A percentile compares a stretch with the other conserved stretches of the same genome.
Conservation (phyloP, 164 flowering plant species). For the Annona cherimola region DNA sequence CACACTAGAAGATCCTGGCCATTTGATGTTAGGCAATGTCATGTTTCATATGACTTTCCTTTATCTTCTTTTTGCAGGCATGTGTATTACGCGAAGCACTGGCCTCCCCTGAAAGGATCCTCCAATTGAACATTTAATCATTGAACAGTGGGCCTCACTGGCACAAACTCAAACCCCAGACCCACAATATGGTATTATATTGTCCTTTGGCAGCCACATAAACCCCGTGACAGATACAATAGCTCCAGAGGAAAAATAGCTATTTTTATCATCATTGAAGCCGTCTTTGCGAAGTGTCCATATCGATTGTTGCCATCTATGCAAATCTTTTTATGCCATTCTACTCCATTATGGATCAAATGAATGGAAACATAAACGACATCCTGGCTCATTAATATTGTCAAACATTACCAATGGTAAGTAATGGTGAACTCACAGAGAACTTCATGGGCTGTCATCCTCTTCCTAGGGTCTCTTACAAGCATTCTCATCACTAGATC, state of each 20-base stretch:
- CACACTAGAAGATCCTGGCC: not conserved
- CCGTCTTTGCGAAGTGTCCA: too few relatives aligned
- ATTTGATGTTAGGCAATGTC: not conserved
- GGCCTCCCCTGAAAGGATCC: not conserved
- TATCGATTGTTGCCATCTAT: too few relatives aligned
- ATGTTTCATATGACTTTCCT: not conserved
- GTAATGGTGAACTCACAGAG: slow-evolving; percentile 46
- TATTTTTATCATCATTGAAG: too few relatives aligned
- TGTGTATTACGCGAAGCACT: not conserved
- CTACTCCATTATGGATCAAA: not conserved
- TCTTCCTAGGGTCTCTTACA: slow-evolving; percentile 54
- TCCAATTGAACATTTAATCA: not conserved
- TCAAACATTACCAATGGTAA: not conserved
- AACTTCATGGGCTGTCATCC: slow-evolving; percentile 78
- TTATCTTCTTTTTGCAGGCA: not conserved
- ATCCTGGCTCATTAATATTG: not conserved
- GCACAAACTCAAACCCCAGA: not conserved
- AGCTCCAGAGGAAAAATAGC: not conserved
- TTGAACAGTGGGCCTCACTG: not conserved
- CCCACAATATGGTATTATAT: not conserved
- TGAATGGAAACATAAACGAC: not conserved
- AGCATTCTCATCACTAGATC: slow-evolving; percentile 75
- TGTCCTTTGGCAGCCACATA: not conserved
- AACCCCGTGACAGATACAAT: not conserved
- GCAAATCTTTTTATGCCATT: too few relatives aligned